These are phyloP conservation scores for Fomitopsis schrenkii DNA, from an alignment of 1,284 basidiomycete species.

Conservation along the genomic window DNA sequence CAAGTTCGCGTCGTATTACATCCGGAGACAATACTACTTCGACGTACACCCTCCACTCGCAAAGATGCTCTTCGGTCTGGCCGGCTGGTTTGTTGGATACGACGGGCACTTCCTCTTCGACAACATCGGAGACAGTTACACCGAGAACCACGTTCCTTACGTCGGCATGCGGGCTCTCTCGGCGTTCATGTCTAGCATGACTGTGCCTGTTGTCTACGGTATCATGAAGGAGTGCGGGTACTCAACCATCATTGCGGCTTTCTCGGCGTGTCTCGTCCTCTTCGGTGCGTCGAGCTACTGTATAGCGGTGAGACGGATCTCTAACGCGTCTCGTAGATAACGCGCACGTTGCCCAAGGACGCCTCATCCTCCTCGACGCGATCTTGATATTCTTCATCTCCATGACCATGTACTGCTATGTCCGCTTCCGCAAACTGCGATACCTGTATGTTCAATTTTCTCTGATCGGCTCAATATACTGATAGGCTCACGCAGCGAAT, in stretches of 20 bases:
- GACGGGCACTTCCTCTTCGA: conserved; percentile 94
- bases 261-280: conserved; percentile 82
- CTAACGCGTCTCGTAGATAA: conserved; percentile 56
- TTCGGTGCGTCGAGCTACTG: conserved; percentile 55
- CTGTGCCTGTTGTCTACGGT: conserved; percentile 87
- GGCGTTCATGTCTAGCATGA: conserved; percentile 87
- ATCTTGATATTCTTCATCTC: conserved; percentile 95
- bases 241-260: conserved; percentile 83
- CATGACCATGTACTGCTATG: conserved; percentile 90
- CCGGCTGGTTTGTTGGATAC: conserved; percentile 96
- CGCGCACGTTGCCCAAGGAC: conserved; percentile 92
- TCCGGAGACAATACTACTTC: conserved; percentile 94
- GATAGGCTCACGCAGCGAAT: conserved; percentile 56
- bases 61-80: conserved; percentile 88
- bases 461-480: neutral
- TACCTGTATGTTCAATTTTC: conserved; percentile 63
- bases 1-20: conserved; percentile 91
- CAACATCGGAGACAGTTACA: conserved; percentile 93
- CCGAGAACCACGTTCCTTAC: conserved; percentile 85
- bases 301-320: neutral
- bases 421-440: conserved; percentile 93
- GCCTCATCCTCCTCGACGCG: conserved; percentile 94
- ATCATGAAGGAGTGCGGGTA: conserved; percentile 99
- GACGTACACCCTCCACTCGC: conserved; percentile 98
- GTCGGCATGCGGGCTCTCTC: conserved; percentile 91